phyloP scores from a whole-genome alignment of 2,329 filamentous ascomycete genomes.

The Aspergillus jensenii region DNA sequence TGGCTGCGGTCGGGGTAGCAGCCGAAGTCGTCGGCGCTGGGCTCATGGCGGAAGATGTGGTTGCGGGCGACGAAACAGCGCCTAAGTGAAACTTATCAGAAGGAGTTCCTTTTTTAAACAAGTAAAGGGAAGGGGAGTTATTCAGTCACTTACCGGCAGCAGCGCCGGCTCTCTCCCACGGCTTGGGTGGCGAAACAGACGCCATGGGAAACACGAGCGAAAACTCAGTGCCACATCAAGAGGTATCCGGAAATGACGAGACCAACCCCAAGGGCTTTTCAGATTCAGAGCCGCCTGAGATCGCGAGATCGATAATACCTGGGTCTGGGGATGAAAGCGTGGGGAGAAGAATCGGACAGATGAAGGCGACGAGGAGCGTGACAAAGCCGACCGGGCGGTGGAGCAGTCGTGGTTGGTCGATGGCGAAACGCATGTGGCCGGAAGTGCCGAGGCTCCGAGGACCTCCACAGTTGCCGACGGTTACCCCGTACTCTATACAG shows the following conservation, averaged over 20 bases:
- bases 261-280: slow-evolving; percentile 1
- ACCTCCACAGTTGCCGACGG: slow-evolving; percentile 11
- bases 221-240: slow-evolving; percentile 30
- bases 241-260: slow-evolving; percentile 7
- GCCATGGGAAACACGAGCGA: slow-evolving; percentile 47
- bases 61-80: slow-evolving; percentile 25
- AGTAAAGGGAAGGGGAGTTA: background rate
- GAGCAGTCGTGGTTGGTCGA: slow-evolving; percentile 10
- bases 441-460: slow-evolving; percentile 19
- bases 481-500: background rate
- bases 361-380: slow-evolving; percentile 13
- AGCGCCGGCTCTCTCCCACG: slow-evolving; percentile 82
- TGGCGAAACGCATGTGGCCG: slow-evolving; percentile 19
- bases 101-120: background rate
- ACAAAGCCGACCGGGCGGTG: slow-evolving; percentile 17
- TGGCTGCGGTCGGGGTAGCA: slow-evolving; percentile 36
- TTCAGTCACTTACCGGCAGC: slow-evolving; percentile 52
- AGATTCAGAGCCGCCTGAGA: background rate
- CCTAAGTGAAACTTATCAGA: slow-evolving; percentile 17
- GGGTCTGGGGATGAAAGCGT: slow-evolving; percentile 7
- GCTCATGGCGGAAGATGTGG: slow-evolving; percentile 36
- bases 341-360: slow-evolving; percentile 7
- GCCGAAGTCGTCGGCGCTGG: slow-evolving; percentile 26
- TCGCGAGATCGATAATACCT: background rate
- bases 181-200: slow-evolving; percentile 83